A percentile compares a stretch with the other conserved stretches of the same genome.
These are phyloP conservation scores for Sphaerobolus stellatus DNA, from an alignment of 1,284 basidiomycete species.

Conservation along the genomic window DNA sequence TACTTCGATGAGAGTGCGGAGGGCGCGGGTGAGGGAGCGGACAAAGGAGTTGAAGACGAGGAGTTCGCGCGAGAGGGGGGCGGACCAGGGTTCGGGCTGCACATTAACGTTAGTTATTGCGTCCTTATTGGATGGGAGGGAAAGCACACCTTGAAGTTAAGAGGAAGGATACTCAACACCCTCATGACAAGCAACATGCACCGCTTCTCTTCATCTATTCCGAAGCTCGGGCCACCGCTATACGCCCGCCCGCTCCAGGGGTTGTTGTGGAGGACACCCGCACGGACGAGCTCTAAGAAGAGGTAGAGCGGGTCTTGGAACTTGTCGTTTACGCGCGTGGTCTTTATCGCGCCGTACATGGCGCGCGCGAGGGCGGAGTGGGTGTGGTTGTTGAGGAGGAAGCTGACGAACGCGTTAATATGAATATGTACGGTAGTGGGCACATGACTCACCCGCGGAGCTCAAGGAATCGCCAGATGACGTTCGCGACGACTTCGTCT, in stretches of 20 bases:
- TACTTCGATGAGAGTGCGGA: slow-evolving; percentile 89
- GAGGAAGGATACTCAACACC: slow-evolving; percentile 88
- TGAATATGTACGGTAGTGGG: slow-evolving; percentile 16
- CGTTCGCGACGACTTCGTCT: slow-evolving; percentile 97
- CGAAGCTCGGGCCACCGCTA: slow-evolving; percentile 94
- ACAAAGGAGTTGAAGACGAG: slow-evolving; percentile 98
- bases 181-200: slow-evolving; percentile 96
- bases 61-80: slow-evolving; percentile 92
- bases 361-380: slow-evolving; percentile 91
- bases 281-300: slow-evolving; percentile 89
- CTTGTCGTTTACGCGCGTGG: slow-evolving; percentile 89
- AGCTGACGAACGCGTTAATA: slow-evolving; percentile 45
- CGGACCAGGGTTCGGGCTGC: slow-evolving; percentile 85
- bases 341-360: slow-evolving; percentile 78
- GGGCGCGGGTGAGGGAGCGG: slow-evolving; percentile 82
- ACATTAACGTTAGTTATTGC: slow-evolving; percentile 6
- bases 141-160: slow-evolving; percentile 82
- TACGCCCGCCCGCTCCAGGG: slow-evolving; percentile 86
- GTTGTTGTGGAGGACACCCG: slow-evolving; percentile 93
- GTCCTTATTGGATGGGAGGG: not conserved
- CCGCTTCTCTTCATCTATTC: slow-evolving; percentile 87
- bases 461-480: slow-evolving; percentile 97
- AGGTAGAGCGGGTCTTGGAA: slow-evolving; percentile 96
- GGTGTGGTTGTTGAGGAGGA: slow-evolving; percentile 84
- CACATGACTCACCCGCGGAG: slow-evolving; percentile 72